Evolutionary conservation across 495 filamentous ascomycete genomes (phyloP).

Genomic region (Neurospora intermedia): DNA sequence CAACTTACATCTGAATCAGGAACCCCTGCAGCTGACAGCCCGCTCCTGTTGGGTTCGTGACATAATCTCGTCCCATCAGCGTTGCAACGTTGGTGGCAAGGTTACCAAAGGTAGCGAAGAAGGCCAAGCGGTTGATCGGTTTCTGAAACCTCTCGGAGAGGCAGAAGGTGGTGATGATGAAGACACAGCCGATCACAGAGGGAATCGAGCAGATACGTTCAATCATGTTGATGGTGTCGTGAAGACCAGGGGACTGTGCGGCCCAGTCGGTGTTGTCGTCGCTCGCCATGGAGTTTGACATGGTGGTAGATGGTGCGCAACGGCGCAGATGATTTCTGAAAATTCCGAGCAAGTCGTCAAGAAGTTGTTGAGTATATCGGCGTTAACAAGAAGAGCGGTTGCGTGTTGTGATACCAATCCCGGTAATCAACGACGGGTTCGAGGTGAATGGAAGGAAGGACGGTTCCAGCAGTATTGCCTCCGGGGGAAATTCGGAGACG

Average conservation of each 20-base stretch:
- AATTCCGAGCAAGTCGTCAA: neutral
- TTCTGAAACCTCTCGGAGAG: conserved; percentile 54
- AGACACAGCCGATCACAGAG: conserved; percentile 59
- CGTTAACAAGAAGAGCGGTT: neutral
- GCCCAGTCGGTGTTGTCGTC: neutral
- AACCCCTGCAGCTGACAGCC: conserved; percentile 72
- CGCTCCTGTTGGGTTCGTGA: conserved; percentile 32
- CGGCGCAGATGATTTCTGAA: neutral
- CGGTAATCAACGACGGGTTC: neutral
- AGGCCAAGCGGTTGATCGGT: conserved; percentile 78
- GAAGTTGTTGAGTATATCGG: neutral
- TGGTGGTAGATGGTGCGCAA: neutral
- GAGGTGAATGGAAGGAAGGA: neutral
- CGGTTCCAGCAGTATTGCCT: neutral
- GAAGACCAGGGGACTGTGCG: neutral
- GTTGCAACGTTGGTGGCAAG: conserved; percentile 72
- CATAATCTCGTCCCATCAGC: conserved; percentile 54
- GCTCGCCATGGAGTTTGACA: neutral
- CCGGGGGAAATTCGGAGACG: neutral
- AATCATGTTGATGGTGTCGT: conserved; percentile 44
- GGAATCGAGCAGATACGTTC: conserved; percentile 60
- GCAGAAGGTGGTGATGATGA: conserved; percentile 66
- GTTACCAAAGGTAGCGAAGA: conserved; percentile 80
- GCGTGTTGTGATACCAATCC: neutral
- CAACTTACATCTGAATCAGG: conserved; percentile 57